Base-by-base conservation (phyloP, 1,284 basidiomycete genomes). In the Athelia psychrophila region DNA sequence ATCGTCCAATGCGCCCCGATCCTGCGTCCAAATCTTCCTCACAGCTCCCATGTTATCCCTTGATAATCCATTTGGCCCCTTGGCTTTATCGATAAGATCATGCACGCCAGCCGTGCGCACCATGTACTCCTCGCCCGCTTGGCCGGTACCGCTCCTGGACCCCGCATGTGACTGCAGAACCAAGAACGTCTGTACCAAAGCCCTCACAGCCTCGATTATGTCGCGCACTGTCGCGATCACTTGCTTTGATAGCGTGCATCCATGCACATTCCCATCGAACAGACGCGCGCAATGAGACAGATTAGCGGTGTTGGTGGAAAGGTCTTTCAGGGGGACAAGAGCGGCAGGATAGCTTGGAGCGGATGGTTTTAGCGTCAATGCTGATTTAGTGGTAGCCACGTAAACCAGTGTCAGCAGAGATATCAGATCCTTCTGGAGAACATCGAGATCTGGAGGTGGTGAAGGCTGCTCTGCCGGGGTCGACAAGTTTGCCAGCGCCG, bases 341-440 rank as follows among this genome's bases (percentile, higher is more conserved):
- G 83, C 72, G 0, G 87, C 82, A 4, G 70, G 63, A 61, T 82
- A 80, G 1, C 81, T 70, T 0, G 84, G 84, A 1, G 72, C 72
- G 1, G 80, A 67, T 2, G 87, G 83, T 27, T 85, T 86, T 38
- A 89, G 73, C 0, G 79, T 75, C 24, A 91, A 74, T 1, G 87
- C 73, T 30, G 88, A 63, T 61, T 86, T 91, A 10, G 86, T 90
- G 1, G 79, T 71, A 20, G 78, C 69, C 9, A 73, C 70, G 64
- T 87, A 76, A n/a, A 89, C 62, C 51, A 89, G 72, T 2, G 81
- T 73, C 30, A 89, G 72, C 25, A 90, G 70, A 1, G 83, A 79
- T 18, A 81, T 56, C 20, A 84, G 70, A 60, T 91, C 88, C 45
- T 74, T 74, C 56, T 73, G 77, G 33, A 87, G 60, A 50, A 76